Evolutionary conservation across 371 early-diverging fungal species (phyloP), one percentile per base, ranked within the genome.

Genomic region (Haplosporangium sp.): DNA sequence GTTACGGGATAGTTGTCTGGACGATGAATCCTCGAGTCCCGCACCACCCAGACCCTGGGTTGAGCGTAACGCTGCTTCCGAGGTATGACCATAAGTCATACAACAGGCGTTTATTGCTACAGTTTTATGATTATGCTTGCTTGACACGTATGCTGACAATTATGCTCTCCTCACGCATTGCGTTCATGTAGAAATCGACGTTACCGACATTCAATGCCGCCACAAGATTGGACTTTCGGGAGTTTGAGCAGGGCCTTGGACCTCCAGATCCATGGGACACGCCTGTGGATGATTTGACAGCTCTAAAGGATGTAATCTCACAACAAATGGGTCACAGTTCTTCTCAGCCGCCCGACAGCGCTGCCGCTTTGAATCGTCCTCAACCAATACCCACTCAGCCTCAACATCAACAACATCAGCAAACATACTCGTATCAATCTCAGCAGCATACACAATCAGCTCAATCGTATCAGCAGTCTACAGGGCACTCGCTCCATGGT

Each of bases 191-290:
- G 80, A 79, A 79, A 79, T 61, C 73, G 1, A 36, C 58, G 1
- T 14, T 63, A 37, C 64, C 77, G 8, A 13, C 71, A 9, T 67
- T 77, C 53, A 67, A 42, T 57, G 59, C 63, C 23, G 20, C 58
- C 14, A 68, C 60, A 5, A 57, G 77, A n/a, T 68, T 88, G 55
- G 86, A 92, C 71, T 90, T 83, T 70, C 82, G 84, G 21, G 87
- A 88, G 61, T 92, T 92, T 68, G 93, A 92, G 62, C 91, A 89
- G 69, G 92, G 91, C 37, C 69, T 89, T 16, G 87, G 91, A 29
- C 91, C 93, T 4, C 88, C 88, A 29, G 91, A 91, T 81, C 93
- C 91, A 8, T 92, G 93, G 93, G 91, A 90, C 71, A 83, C 87
- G 18, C 87, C 87, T 14, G 88, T 87, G 60, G 84, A 82, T 16